A percentile compares a stretch with the other conserved stretches of the same genome.
Evolutionary conservation across 495 filamentous ascomycete species (phyloP).

Genomic region (Neurospora sp.): DNA sequence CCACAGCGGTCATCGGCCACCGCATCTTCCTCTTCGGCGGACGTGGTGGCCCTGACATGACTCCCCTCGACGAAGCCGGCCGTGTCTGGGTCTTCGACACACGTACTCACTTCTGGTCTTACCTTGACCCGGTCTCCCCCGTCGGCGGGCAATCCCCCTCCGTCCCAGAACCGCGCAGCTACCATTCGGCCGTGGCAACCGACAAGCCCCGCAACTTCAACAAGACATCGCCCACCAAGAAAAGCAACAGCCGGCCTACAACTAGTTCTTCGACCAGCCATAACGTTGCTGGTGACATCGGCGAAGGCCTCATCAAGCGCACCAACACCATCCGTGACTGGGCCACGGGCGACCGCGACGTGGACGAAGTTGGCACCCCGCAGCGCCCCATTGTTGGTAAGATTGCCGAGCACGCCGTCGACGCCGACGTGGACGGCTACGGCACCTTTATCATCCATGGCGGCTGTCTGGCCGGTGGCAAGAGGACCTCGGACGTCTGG

Average conservation of each 20-base stretch:
- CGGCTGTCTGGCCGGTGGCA: conserved; percentile 46
- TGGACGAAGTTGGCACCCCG: conserved; percentile 30
- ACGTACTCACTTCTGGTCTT: conserved; percentile 43
- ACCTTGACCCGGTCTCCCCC: conserved; percentile 38
- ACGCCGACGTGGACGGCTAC: conserved; percentile 38
- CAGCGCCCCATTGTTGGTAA: conserved; percentile 38
- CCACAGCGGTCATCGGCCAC: conserved; percentile 46
- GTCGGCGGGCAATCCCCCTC: conserved; percentile 11
- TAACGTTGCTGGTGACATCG: background rate
- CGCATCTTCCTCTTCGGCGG: conserved; percentile 59
- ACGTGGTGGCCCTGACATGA: conserved; percentile 31
- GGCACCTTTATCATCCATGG: conserved; percentile 61
- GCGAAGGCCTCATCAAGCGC: conserved; percentile 6
- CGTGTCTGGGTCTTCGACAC: conserved; percentile 59
- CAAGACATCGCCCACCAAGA: background rate
- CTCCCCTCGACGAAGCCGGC: conserved; percentile 48
- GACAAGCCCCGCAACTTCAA: conserved; percentile 34
- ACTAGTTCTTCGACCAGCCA: background rate
- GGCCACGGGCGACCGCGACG: conserved; percentile 32
- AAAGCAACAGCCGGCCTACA: background rate
- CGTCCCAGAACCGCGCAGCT: conserved; percentile 31
- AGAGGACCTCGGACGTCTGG: conserved; percentile 57
- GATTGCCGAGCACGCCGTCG: conserved; percentile 34
- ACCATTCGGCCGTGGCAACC: conserved; percentile 38
- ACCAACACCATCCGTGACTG: conserved; percentile 30